A percentile compares a stretch with the other conserved stretches of the same genome.
phyloP scores from a whole-genome alignment of 2,329 filamentous ascomycete species.

The Penicillium sp. region DNA sequence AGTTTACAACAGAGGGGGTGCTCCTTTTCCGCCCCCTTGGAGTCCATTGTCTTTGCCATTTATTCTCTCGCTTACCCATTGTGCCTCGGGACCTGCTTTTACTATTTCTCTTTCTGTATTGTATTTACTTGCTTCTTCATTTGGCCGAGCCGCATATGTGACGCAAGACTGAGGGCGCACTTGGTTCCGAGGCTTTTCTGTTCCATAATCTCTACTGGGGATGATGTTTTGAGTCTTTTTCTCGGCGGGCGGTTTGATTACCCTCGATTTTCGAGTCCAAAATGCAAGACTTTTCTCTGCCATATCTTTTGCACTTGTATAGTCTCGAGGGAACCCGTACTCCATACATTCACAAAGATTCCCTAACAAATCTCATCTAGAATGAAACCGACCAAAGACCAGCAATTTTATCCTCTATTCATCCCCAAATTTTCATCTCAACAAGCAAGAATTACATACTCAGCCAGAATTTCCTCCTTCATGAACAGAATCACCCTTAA shows the following conservation, averaged over 20 bases:
- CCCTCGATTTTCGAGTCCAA: slow-evolving; percentile 1
- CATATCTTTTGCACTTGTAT: too few relatives aligned
- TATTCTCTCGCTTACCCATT: slow-evolving; percentile 15
- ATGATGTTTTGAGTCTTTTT: not conserved
- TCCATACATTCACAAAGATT: too few relatives aligned
- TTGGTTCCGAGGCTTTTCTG: slow-evolving; percentile 9
- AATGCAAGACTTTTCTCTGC: slow-evolving; percentile 6
- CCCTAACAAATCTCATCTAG: not conserved
- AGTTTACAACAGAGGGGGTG: slow-evolving; percentile 21
- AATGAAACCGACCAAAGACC: not conserved
- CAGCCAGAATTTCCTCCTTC: slow-evolving; percentile 2
- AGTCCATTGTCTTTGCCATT: slow-evolving; percentile 12
- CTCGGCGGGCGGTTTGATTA: not conserved
- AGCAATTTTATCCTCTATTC: slow-evolving; percentile 8
- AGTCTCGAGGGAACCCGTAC: too few relatives aligned
- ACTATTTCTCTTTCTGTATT: slow-evolving; percentile 23
- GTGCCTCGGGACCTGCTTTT: slow-evolving; percentile 1
- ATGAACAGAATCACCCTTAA: too few relatives aligned
- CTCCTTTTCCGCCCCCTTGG: slow-evolving; percentile 8
- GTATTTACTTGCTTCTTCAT: slow-evolving; percentile 26
- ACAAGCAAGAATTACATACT: too few relatives aligned
- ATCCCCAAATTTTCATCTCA: too few relatives aligned
- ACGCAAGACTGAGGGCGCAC: slow-evolving; percentile 7
- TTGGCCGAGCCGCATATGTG: slow-evolving; percentile 5
- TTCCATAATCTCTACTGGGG: not conserved